Conservation (phyloP, 2,329 filamentous ascomycete species). For the Didymellaceae sp. region DNA sequence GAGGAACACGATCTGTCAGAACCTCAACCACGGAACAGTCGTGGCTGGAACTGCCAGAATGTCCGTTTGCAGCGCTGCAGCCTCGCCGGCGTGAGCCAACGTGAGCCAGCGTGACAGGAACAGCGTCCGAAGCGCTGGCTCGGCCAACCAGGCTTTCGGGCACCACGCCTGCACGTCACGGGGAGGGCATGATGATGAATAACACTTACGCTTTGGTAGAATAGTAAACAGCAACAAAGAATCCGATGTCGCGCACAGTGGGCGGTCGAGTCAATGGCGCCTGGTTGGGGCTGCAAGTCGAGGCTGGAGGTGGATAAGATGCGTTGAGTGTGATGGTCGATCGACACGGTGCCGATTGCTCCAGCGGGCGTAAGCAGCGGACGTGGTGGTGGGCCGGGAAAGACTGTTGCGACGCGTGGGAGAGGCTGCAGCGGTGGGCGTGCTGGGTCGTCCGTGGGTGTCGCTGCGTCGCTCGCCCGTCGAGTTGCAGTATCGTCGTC, state of each 20-base stretch:
- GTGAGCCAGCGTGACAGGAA: slow-evolving; percentile 22
- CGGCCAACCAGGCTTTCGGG: slow-evolving; percentile 19
- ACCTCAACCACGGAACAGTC: slow-evolving; percentile 25
- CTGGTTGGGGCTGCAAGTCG: background rate
- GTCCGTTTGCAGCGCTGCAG: slow-evolving; percentile 12
- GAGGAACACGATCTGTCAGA: slow-evolving; percentile 18
- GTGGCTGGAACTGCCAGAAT: slow-evolving; percentile 17
- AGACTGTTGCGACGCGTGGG: background rate
- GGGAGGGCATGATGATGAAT: background rate
- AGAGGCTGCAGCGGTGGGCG: slow-evolving; percentile 4
- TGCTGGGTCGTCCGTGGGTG: background rate
- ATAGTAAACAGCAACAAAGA: background rate
- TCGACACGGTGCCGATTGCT: slow-evolving; percentile 6
- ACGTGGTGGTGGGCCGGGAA: background rate
- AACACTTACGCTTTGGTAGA: slow-evolving; percentile 18
- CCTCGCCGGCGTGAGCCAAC: slow-evolving; percentile 14
- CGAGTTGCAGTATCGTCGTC: background rate
- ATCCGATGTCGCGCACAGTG: background rate
- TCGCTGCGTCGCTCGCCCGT: slow-evolving; percentile 17
- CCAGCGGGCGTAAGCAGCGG: background rate
- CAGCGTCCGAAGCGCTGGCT: slow-evolving; percentile 19
- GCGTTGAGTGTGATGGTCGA: too few species aligned
- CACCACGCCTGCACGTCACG: slow-evolving; percentile 13
- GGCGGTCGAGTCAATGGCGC: background rate
- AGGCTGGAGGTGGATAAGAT: background rate